A percentile compares a stretch with the other conserved stretches of the same genome.
Conservation (phyloP, 192 early-diverging fungal species). For the Coemansia sp. region DNA sequence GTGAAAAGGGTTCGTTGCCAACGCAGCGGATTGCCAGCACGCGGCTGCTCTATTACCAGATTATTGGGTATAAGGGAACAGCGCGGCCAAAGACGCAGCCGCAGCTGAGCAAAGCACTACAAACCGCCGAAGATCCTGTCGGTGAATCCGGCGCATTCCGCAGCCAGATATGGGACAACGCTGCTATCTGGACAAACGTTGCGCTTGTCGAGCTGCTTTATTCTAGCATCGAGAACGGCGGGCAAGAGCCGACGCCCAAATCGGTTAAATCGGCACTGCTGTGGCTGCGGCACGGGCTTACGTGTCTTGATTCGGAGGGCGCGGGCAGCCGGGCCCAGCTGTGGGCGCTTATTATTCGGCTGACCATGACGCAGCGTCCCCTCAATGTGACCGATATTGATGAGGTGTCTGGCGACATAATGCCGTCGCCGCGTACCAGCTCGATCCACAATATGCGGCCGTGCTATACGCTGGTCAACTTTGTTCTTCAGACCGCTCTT, state of each 20-base stretch:
- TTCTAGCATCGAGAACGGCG: neutral
- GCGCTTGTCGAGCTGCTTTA: conserved; percentile 22
- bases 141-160: neutral
- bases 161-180: neutral
- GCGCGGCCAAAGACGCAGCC: conserved; percentile 9
- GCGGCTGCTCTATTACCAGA: conserved; percentile 24
- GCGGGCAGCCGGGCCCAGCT: conserved; percentile 24
- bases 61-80: conserved; percentile 23
- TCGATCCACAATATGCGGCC: neutral
- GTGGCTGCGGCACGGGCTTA: conserved; percentile 26
- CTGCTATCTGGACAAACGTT: conserved; percentile 21
- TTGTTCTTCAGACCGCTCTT: conserved; percentile 11
- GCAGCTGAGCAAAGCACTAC: neutral
- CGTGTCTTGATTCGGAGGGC: neutral
- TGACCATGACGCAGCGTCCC: conserved; percentile 9
- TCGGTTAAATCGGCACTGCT: conserved; percentile 5
- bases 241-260: neutral
- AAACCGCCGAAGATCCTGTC: neutral
- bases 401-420: conserved; percentile 11
- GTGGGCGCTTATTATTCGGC: conserved; percentile 21
- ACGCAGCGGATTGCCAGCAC: conserved; percentile 7
- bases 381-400: conserved; percentile 14
- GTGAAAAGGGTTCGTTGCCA: neutral
- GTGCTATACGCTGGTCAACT: conserved; percentile 17
- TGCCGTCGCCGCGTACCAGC: neutral